A percentile compares a stretch with the other conserved stretches of the same genome.
phyloP scores from a whole-genome alignment of 1,284 basidiomycete genomes.

The Sanghuangporus weigelae region DNA sequence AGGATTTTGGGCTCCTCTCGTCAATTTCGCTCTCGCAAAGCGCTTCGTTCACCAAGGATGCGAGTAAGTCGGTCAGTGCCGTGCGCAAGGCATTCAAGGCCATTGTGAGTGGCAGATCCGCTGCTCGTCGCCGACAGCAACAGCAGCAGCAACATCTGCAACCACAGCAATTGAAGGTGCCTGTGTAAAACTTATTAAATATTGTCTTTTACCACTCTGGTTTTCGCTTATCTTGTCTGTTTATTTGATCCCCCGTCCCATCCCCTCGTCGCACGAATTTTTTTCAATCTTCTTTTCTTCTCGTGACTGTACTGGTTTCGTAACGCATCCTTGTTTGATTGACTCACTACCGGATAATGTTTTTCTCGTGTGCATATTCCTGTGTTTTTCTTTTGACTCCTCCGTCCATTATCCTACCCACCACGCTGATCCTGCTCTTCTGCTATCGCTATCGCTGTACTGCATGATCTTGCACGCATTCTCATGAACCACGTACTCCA shows the following conservation, averaged over 20 bases:
- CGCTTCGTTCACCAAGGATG: conserved; percentile 37
- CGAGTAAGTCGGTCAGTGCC: conserved; percentile 44
- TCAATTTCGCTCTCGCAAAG: conserved; percentile 23
- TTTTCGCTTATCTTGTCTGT: background rate
- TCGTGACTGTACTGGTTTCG: background rate
- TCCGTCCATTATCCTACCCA: background rate
- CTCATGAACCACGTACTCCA: background rate
- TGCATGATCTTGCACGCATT: conserved; percentile 5
- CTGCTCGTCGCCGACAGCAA: conserved; percentile 18
- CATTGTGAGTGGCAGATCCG: conserved; percentile 51
- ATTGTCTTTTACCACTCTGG: background rate
- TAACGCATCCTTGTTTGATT: background rate
- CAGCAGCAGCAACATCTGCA: conserved; percentile 2
- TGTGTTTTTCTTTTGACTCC: background rate
- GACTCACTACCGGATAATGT: background rate
- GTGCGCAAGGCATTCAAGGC: conserved; percentile 65
- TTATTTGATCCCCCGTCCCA: background rate
- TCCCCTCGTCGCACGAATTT: background rate
- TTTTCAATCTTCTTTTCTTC: background rate
- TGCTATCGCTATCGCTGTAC: conserved; percentile 13
- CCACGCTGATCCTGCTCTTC: conserved; percentile 2
- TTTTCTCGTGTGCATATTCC: background rate
- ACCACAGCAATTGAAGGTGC: conserved; percentile 17
- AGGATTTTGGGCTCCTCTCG: conserved; percentile 48
- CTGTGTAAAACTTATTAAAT: conserved; percentile 8